Conservation (phyloP, 257 asterid species). For the Solanum medicagineum region DNA sequence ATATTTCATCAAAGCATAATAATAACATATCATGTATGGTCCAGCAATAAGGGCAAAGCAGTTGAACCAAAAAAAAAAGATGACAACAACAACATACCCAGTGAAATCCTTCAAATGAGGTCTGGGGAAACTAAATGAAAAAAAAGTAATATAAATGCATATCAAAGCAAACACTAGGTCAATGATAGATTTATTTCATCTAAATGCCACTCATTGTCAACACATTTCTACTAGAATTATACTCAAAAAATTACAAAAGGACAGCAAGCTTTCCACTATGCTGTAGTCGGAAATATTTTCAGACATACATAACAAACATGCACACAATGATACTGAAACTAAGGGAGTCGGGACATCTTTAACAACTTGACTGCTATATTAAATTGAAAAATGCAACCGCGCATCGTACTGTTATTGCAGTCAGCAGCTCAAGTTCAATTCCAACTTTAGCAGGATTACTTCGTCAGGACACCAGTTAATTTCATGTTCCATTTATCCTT, state of each 20-base stretch:
- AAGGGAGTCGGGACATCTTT: background rate
- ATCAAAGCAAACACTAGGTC: background rate
- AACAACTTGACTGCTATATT: background rate
- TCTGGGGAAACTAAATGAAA: background rate
- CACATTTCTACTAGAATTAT: background rate
- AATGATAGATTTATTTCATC: background rate
- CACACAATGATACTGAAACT: background rate
- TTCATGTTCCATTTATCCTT: background rate
- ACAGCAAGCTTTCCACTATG: background rate
- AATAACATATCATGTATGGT: background rate
- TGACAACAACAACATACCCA: too few species aligned
- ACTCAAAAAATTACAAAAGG: background rate
- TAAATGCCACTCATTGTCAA: background rate
- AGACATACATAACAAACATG: background rate
- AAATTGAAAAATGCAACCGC: background rate
- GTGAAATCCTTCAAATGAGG: too few species aligned
- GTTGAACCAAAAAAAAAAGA: background rate
- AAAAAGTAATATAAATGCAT: background rate
- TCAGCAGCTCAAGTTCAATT: background rate
- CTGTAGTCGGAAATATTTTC: background rate
- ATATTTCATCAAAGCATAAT: background rate
- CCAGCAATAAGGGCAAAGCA: background rate
- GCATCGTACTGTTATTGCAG: background rate
- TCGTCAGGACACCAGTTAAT: background rate
- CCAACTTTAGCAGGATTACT: background rate